Evolutionary conservation across 108 stramenopile species (phyloP), one percentile per base, ranked within the genome.

Genomic region (Bacterosira constricta): DNA sequence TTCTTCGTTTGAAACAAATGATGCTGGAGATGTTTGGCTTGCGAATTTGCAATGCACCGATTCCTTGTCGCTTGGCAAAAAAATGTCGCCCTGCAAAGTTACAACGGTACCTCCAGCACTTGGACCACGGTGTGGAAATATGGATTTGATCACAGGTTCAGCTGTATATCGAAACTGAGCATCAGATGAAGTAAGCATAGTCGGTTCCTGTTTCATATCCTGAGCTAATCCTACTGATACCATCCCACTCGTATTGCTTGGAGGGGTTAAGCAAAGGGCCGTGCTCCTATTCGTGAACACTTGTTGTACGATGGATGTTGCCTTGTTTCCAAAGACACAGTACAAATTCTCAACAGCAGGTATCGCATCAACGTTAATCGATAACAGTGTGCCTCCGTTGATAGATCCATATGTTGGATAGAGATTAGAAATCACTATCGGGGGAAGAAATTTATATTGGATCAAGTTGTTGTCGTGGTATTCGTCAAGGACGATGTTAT

Each of bases 11-110:
- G 63, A 23, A 3, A 47, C 35, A 20, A 29, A 64, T 49, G 20
- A 17, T 4, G 63, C 63, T 47, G 42, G 18, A 6, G 17, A 11
- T n/a, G 30, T 49, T 30, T 46, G 23, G 27, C 46, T 32, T 45
- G 23, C 63, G 25, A 64, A 46, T 8, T 11, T 6, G 27, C 63
- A 64, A 64, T 32, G 44, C 9, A 47, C 63, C 5, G 63, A n/a
- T 26, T 8, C 4, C 5, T 46, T 15, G 45, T 64, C 63, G 9
- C 13, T 25, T 5, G 20, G 7, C 20, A 46, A 47, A 18, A 64
- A 64, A 29, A 46, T 64, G 13, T 27, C 27, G 6, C 63, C 63
- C 4, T 12, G 35, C 27, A 64, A 15, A 9, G 42, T 64, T 29
- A 64, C 45, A 5, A 45, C 5, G 3, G 63, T 21, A 6, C 63